phyloP scores from a whole-genome alignment of 2,329 filamentous ascomycete species.

The Stachybotrys chlorohalonatus region DNA sequence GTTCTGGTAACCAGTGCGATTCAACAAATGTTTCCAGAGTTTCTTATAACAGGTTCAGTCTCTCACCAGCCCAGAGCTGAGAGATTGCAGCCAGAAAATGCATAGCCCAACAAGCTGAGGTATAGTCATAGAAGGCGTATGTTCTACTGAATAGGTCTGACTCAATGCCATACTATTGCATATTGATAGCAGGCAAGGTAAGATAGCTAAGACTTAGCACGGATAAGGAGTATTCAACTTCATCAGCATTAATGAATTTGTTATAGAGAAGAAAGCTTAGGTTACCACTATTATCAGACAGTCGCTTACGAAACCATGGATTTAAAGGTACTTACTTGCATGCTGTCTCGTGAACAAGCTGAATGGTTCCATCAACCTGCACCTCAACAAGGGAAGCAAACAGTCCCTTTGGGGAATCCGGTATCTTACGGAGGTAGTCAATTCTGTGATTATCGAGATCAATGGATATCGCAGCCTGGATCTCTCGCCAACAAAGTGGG shows the following conservation, averaged over 20 bases:
- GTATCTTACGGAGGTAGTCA: neutral
- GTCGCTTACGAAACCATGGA: neutral
- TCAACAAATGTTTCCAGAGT: neutral
- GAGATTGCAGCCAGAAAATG: neutral
- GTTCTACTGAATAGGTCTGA: neutral
- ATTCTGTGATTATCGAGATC: slow-evolving; percentile 3
- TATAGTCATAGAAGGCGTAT: slow-evolving; percentile 4
- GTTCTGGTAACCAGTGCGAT: neutral
- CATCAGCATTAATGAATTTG: neutral
- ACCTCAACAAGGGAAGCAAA: slow-evolving; percentile 6
- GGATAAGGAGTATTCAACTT: slow-evolving; percentile 1
- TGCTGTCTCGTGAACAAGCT: slow-evolving; percentile 5
- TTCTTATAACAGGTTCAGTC: neutral
- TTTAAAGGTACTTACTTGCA: slow-evolving; percentile 1
- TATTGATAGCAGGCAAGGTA: neutral
- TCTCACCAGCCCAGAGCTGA: neutral
- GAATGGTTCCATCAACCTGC: slow-evolving; percentile 3
- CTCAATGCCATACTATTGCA: neutral
- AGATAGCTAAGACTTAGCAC: slow-evolving; percentile 3
- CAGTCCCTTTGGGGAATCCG: slow-evolving; percentile 1
- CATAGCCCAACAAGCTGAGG: slow-evolving; percentile 3
- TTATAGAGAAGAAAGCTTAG: neutral
- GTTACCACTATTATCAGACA: neutral
- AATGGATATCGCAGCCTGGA: slow-evolving; percentile 5
- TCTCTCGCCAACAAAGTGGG: slow-evolving; percentile 6